These are phyloP conservation scores for Gaillardinia entomophila DNA, from an alignment of 805 yeast genomes.

Conservation along the genomic window DNA sequence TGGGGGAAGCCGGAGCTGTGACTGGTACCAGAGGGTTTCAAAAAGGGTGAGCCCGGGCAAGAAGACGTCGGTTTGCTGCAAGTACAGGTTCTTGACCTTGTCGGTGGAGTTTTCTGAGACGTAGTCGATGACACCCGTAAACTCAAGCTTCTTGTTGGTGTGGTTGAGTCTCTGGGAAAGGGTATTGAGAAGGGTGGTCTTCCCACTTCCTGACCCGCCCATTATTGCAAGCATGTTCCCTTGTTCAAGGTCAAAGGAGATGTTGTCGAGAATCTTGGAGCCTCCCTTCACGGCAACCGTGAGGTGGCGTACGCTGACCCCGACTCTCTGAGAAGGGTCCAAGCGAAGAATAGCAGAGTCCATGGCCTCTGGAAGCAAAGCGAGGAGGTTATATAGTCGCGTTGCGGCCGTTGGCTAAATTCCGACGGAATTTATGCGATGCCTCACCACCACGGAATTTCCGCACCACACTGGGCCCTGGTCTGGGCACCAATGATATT, in stretches of 20 bases:
- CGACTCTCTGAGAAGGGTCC: constrained; percentile 3
- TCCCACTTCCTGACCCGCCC: constrained; percentile 88
- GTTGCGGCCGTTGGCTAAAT: no score
- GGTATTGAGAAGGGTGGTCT: constrained; percentile 71
- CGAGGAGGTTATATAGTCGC: no score
- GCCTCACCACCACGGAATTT: no score
- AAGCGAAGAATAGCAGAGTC: constrained; percentile 7
- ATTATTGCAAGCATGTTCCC: constrained; percentile 72
- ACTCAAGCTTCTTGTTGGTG: constrained; percentile 32
- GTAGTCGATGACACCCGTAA: constrained; percentile 39
- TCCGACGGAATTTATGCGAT: no score
- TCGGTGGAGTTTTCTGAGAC: not conserved
- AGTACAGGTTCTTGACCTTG: constrained; percentile 46
- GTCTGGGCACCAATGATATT: no score
- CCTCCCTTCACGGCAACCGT: constrained; percentile 11
- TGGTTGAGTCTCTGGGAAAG: constrained; percentile 48
- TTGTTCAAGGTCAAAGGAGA: constrained; percentile 54
- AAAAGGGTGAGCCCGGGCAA: constrained; percentile 66
- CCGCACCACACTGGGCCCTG: no score
- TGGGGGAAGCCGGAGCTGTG: constrained; percentile 59
- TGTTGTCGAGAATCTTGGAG: constrained; percentile 25
- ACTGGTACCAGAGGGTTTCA: constrained; percentile 67
- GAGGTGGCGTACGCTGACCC: constrained; percentile 11
- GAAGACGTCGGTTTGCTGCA: constrained; percentile 70
- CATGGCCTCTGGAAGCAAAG: no score